Conservation (phyloP, 768 basidiomycete species). For the Omphalotus guepiniiformis region DNA sequence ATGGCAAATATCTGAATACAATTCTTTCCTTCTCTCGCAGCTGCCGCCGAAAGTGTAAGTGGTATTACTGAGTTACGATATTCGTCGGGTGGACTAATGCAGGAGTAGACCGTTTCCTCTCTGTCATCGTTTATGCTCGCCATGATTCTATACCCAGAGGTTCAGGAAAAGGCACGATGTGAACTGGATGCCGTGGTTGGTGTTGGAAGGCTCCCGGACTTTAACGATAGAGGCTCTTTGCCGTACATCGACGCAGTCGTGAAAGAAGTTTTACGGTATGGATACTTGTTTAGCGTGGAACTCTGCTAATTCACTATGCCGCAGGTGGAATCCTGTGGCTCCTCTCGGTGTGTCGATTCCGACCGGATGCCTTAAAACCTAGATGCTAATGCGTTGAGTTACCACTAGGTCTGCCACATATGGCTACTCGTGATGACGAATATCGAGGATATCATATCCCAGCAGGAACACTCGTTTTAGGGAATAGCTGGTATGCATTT, state of each 20-base stretch:
- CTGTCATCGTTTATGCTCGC: slow-evolving; percentile 20
- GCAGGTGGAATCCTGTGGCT: slow-evolving; percentile 12
- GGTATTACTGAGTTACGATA: too few relatives aligned
- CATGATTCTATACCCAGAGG: slow-evolving; percentile 24
- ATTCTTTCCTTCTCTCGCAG: slow-evolving; percentile 14
- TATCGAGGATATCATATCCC: slow-evolving; percentile 42
- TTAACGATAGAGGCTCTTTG: slow-evolving; percentile 15
- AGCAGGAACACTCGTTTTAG: slow-evolving; percentile 38
- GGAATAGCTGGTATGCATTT: slow-evolving; percentile 35
- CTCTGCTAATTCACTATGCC: background rate
- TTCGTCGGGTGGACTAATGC: too few relatives aligned
- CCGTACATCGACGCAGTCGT: slow-evolving; percentile 19
- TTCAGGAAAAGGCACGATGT: slow-evolving; percentile 21
- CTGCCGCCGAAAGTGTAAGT: slow-evolving; percentile 40
- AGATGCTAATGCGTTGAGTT: background rate
- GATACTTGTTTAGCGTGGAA: background rate
- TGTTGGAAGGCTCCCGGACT: slow-evolving; percentile 19
- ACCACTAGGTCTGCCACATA: slow-evolving; percentile 34
- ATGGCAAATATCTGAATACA: background rate
- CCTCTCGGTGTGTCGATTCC: slow-evolving; percentile 23
- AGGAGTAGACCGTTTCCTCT: slow-evolving; percentile 2
- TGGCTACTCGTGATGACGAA: slow-evolving; percentile 35
- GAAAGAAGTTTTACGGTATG: slow-evolving; percentile 17
- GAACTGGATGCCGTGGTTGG: slow-evolving; percentile 27
- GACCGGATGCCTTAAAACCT: background rate